Evolutionary conservation across 2,329 filamentous ascomycete species (phyloP), one percentile per base, ranked within the genome.

Genomic region (Microsporum ferrugineum): DNA sequence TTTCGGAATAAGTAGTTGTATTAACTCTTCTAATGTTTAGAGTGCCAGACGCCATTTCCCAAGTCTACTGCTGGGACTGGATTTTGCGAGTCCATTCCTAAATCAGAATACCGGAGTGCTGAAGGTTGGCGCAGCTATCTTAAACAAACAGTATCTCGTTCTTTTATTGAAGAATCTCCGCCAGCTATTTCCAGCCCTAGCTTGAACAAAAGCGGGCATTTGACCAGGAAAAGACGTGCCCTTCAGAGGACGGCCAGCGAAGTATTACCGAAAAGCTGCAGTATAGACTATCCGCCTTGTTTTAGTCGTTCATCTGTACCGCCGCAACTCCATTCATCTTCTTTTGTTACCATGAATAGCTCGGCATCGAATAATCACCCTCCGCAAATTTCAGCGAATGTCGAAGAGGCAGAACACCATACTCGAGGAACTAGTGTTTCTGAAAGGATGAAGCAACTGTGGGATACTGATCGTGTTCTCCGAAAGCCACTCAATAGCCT

Each of bases 381-480:
- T 51, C 39, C 63, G 5, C 41, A 61, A 23, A 43, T 47, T 3
- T 10, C 59, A 29, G 47, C 34, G 5, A 61, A 29, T 49, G 29
- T 43, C 10, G 59, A 45, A 14, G 62, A 62, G 36, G 69, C 67
- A 61, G 69, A 67, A 49, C 66, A 66, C 57, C 65, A 72, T 55
- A 62, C 69, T 45, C 65, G 68, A 47, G 71, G 68, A 5, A 66
- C 68, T 2, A 71, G 68, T 3, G 68, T 68, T 4, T 63, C 66
- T 17, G 72, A 74, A 60, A 73, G 70, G 57, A 63, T 74, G 55
- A 65, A 59, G 55, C 72, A 70, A 59, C 63, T 68, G 10, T 68
- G 71, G 62, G 70, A 68, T 23, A 66, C 68, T 39, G 61, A 72
- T 36, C 65, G 64, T n/a, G 68, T 68, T 31, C 68, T 64, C 57